Base-by-base conservation (phyloP, 2,329 filamentous ascomycete species). In the Botrytis hyacinthi region DNA sequence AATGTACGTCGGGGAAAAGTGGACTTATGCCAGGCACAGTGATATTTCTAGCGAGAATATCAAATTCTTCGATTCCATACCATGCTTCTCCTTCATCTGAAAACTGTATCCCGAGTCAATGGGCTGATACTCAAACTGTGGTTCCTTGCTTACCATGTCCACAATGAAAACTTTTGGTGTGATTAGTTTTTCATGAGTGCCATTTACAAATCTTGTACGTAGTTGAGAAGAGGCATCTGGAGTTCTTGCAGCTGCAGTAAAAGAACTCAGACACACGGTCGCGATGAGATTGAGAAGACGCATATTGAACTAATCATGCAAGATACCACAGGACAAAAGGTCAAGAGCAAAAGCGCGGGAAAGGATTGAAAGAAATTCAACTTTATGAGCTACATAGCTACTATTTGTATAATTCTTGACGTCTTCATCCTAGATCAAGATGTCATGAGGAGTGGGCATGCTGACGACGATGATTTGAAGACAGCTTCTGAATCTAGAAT, bases 11-110 rank as follows among this genome's bases (percentile, higher is more conserved):
- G 0, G 90, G 90, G 78, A 87, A 92, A 29, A 71, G 44, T 77
- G 90, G 89, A 0, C 89, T 91, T 10, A 92, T 83, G 1, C 90
- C 90, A 0, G 88, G 86, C 1, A 89, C 80, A 4, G 87, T 84
- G 77, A 91, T 83, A 75, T 88, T 88, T 44, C 84, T 82, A 1
- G 86, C 86, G 0, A 87, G 81, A 37, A 92, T 89, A 73, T 87
- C 20, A 82, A 82, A 79, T 0, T 81, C 81, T 46, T 82, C 83
- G 29, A 74, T 74, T 14, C 83, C 80, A 79, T 88, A 87, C 90
- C 89, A 93, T 37, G 86, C 82, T 59, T 16, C 66, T 32, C 32
- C 72, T 73, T 73, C 72, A 65, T 70, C 66, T 16, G 72, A 46
- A 29, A 73, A 73, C 72, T 73, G 2, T 1, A 14, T 35, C 8